Evolutionary conservation across 164 flowering plant species (phyloP), one percentile per base, ranked within the genome.

Genomic region (Warburgia ugandensis): DNA sequence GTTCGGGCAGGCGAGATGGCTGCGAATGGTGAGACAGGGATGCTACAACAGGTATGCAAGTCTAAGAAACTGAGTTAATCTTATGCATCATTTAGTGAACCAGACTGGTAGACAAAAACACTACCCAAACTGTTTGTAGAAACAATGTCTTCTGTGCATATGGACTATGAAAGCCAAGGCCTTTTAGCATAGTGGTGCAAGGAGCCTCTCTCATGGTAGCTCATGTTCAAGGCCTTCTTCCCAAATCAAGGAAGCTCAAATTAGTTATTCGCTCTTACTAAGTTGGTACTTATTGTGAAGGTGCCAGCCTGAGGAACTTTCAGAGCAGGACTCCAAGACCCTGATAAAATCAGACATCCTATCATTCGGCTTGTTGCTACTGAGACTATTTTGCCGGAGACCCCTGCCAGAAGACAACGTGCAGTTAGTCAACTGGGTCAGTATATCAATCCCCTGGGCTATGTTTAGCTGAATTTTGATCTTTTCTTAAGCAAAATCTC

Each of bases 1-100:
- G 20, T 74, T 74, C 56, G 68, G 35, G 21, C 53, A 19, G 44
- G 57, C 79, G 10, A 58, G 31, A 42, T 74, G 79, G 79, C 64
- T 74, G 55, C 69, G 52, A 30, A 40, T 55, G 41, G 52, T 46
- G 25, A 8, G 30, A 5, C 29, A 13, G 9, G 27, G 41, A 29
- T 33, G 42, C 39, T 7, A 22, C 19, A 25, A 52, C 21, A 69
- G 74, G 77, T 59, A 23, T 32, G 52, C 37, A 43, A 10, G 10
- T 25, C 14, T 45, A 26, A n/a, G n/a, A n/a, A n/a, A n/a, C n/a
- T n/a, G n/a, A n/a, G n/a, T n/a, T n/a, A n/a, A n/a, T n/a, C n/a
- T n/a, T n/a, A n/a, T n/a, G n/a, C n/a, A n/a, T n/a, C n/a, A n/a
- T n/a, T n/a, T n/a, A n/a, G n/a, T n/a, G n/a, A n/a, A n/a, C n/a